Evolutionary conservation across 257 asterid genomes (phyloP).

Genomic region (Striga asiatica): DNA sequence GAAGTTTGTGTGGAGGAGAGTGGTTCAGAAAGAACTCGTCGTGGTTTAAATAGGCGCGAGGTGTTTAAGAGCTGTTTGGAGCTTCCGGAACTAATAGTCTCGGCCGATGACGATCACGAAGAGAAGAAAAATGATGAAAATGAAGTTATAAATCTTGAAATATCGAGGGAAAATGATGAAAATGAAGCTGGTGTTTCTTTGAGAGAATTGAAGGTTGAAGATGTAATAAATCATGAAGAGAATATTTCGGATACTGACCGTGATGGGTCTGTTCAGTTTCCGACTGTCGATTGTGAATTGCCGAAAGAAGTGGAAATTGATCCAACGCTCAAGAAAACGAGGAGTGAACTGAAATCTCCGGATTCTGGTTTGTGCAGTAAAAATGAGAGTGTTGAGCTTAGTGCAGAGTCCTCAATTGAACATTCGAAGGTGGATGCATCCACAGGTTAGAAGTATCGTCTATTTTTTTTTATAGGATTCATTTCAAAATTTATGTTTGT

Average conservation of each 20-base stretch:
- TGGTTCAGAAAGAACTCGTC: conserved; percentile 21
- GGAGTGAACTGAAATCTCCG: conserved; percentile 20
- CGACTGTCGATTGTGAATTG: conserved; percentile 20
- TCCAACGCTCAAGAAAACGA: conserved; percentile 11
- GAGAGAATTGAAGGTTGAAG: conserved; percentile 20
- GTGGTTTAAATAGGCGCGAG: conserved; percentile 31
- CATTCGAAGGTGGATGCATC: conserved; percentile 22
- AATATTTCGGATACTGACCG: not conserved
- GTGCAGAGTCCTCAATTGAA: conserved; percentile 19
- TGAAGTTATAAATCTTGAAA: conserved; percentile 29
- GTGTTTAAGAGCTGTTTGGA: conserved; percentile 71
- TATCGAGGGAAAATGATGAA: conserved; percentile 18
- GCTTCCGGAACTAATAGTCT: conserved; percentile 36
- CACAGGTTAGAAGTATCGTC: conserved; percentile 28
- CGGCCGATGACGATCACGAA: conserved; percentile 23
- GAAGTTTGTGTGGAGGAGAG: conserved; percentile 12
- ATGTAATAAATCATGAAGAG: not conserved
- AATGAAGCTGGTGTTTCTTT: too few relatives aligned
- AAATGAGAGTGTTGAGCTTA: conserved; percentile 24
- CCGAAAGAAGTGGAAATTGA: conserved; percentile 25
- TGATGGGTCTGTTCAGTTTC: not conserved
- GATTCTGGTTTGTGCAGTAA: conserved; percentile 24
- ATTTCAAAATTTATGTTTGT: not conserved
- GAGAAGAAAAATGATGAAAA: conserved; percentile 25
- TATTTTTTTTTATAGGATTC: not conserved